Conservation (phyloP, 2,329 filamentous ascomycete genomes). For the Beauveria caledonica region DNA sequence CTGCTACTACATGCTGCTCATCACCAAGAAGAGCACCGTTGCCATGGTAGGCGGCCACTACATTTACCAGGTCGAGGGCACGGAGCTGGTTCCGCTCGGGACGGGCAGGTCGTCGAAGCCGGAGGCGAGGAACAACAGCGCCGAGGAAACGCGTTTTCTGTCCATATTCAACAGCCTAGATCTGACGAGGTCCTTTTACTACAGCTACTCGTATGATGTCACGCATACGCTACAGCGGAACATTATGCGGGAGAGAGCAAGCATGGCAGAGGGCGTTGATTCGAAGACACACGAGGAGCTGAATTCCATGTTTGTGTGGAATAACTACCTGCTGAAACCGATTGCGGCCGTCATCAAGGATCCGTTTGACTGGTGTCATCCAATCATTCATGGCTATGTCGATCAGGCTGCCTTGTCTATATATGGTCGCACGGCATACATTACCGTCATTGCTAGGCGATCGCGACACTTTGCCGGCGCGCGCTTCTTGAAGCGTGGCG, state of each 20-base stretch:
- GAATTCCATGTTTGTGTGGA: constrained; percentile 98
- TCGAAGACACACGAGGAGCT: constrained; percentile 56
- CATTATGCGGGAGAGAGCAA: constrained; percentile 69
- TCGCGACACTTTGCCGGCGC: constrained; percentile 93
- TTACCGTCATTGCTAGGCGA: constrained; percentile 86
- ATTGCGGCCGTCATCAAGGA: constrained; percentile 63
- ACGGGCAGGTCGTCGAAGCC: constrained; percentile 60
- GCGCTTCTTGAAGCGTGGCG: constrained; percentile 85
- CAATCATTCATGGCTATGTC: constrained; percentile 92
- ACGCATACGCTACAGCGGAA: constrained; percentile 90
- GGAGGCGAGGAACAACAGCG: constrained; percentile 59
- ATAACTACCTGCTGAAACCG: constrained; percentile 77
- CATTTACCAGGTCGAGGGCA: constrained; percentile 89
- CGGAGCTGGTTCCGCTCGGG: constrained; percentile 81
- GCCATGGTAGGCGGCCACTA: constrained; percentile 96
- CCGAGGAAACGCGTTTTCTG: constrained; percentile 84
- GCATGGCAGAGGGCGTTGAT: constrained; percentile 55
- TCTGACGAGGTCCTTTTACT: constrained; percentile 87
- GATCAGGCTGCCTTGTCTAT: constrained; percentile 78
- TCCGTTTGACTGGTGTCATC: constrained; percentile 91
- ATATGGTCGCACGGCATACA: constrained; percentile 81
- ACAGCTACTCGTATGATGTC: constrained; percentile 96
- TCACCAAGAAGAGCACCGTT: constrained; percentile 92
- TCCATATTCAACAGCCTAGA: constrained; percentile 87
- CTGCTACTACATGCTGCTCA: constrained; percentile 92